Base-by-base conservation (phyloP, 202 grass and related monocot species). In the Eragrostis tef region DNA sequence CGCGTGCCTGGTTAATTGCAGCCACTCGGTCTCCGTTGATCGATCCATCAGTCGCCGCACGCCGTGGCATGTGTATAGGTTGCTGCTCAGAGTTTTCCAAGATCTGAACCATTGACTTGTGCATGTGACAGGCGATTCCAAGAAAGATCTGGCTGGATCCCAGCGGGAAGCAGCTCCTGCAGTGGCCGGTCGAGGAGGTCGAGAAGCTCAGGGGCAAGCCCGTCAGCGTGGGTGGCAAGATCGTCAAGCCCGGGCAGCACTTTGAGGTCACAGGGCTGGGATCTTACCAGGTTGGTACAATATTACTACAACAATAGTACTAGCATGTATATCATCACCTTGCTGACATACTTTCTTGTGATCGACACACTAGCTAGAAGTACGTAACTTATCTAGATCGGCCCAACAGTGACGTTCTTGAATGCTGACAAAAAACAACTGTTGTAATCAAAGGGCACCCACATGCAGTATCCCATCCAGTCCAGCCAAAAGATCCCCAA, bases 121-220 rank as follows among this genome's bases (percentile, higher is more conserved):
- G 51, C 71, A 12, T n/a, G 45, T 64, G 61, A 17, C 51, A 91
- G 89, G 42, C 82, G 0, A 87, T 91, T 53, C 89, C 89, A 9
- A 85, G 89, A 20, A 60, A 24, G 17, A 20, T 91, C 14, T 91
- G 84, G 89, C 85, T 91, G 7, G 75, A 87, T 10, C 64, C 51
- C 11, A 84, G 64, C 2, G 80, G 85, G 4, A 81, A 73, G 69
- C 88, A 84, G 66, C 65, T 90, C 16, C 0, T 87, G 57, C 76
- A 91, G 34, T 91, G 89, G 89, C 89, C 85, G 1, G 53, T 91
- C n/a, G 80, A 91, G 77, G 89, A 91, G 70, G 48, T 91, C 8
- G 81, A 91, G 52, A 56, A 64, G 14, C 75, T 87, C 0, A 73
- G 89, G 43, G 64, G 71, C 10, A 85, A 66, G 65, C 39, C 75